Conservation (phyloP, 768 basidiomycete species). For the Russula earlei region DNA sequence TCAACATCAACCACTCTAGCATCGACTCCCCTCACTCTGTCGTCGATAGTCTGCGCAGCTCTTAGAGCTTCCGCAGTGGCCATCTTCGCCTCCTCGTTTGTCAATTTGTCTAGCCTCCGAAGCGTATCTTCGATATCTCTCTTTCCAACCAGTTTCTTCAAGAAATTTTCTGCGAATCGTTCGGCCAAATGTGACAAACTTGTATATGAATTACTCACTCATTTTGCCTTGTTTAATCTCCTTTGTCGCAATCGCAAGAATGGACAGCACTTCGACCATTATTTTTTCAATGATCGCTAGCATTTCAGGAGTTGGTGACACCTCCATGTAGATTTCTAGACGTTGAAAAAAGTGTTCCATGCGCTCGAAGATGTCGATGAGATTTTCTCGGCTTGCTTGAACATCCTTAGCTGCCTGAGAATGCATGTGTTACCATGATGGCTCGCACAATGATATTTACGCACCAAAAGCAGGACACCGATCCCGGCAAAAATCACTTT, state of each 20-base stretch:
- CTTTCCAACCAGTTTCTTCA: not conserved
- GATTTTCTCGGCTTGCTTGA: not conserved
- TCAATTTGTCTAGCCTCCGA: not conserved
- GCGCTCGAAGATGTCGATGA: not conserved
- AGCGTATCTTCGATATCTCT: not conserved
- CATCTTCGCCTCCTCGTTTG: not conserved
- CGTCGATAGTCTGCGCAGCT: not conserved
- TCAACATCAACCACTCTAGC: not conserved
- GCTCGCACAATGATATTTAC: not conserved
- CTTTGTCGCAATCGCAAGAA: not conserved
- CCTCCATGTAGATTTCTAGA: not conserved
- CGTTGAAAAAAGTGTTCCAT: not conserved
- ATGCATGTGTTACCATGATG: not conserved
- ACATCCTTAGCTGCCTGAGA: not conserved
- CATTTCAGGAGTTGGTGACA: not conserved
- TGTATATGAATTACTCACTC: no score
- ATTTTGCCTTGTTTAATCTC: not conserved
- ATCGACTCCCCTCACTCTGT: no score
- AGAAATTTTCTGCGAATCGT: constrained; percentile 1
- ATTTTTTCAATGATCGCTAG: not conserved
- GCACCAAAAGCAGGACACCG: no score
- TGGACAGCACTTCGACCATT: not conserved
- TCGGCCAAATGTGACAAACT: no score
- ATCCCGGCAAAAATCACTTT: not conserved
- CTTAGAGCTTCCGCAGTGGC: not conserved